A percentile compares a stretch with the other conserved stretches of the same genome.
These are phyloP conservation scores for Waltiozyma sp. DNA, from an alignment of 1,139 yeast species.

Conservation along the genomic window DNA sequence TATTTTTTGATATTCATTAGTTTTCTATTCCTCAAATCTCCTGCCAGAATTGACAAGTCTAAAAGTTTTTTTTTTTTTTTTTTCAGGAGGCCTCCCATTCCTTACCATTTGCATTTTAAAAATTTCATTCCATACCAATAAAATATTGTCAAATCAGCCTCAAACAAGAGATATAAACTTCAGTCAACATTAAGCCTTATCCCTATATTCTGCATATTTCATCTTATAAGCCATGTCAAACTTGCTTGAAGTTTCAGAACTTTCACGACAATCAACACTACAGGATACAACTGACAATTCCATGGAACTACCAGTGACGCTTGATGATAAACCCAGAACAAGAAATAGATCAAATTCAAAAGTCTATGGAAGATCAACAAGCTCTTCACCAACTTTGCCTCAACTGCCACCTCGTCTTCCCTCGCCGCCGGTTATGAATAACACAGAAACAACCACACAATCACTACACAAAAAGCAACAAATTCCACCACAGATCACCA, in stretches of 20 bases:
- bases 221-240: neutral
- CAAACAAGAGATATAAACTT: too few relatives aligned
- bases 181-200: too few relatives aligned
- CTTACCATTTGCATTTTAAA: too few relatives aligned
- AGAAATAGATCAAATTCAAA: conserved; percentile 16
- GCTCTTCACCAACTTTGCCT: neutral
- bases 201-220: too few relatives aligned
- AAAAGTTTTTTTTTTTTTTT: too few relatives aligned
- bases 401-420: neutral
- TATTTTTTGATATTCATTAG: too few relatives aligned
- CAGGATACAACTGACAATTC: conserved; percentile 3
- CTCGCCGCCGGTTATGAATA: neutral
- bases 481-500: neutral
- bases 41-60: too few relatives aligned
- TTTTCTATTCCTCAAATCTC: too few relatives aligned
- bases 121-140: too few relatives aligned
- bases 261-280: neutral
- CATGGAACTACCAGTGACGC: conserved; percentile 9
- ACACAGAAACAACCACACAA: neutral
- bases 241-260: neutral
- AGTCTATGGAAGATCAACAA: conserved; percentile 9
- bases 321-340: conserved; percentile 7
- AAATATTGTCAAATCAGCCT: too few relatives aligned
- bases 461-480: neutral
- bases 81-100: too few relatives aligned